Evolutionary conservation across 2,329 filamentous ascomycete species (phyloP).

Genomic region (Zymoseptoria ardabiliae): DNA sequence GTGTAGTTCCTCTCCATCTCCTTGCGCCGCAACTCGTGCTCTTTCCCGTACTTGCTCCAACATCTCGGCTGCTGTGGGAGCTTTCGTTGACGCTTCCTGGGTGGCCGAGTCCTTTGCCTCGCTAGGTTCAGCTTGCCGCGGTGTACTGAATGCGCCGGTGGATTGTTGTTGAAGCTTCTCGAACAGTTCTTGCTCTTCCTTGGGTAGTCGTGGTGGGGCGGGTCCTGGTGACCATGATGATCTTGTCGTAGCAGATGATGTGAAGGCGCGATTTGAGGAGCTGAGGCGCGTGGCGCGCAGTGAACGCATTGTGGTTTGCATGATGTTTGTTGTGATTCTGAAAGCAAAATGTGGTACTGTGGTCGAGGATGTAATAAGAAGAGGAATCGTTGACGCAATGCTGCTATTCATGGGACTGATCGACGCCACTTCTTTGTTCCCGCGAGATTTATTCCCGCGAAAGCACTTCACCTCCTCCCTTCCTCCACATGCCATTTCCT

Average conservation of each 20-base stretch:
- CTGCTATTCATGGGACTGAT: neutral
- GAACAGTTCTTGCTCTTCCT: constrained; percentile 83
- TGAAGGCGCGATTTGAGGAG: constrained; percentile 26
- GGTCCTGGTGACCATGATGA: constrained; percentile 44
- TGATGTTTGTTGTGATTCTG: constrained; percentile 9
- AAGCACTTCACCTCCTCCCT: too few species aligned
- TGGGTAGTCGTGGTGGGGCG: constrained; percentile 76
- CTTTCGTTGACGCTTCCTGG: constrained; percentile 1
- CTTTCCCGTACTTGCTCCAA: constrained; percentile 26
- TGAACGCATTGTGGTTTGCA: constrained; percentile 16
- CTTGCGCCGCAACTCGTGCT: constrained; percentile 45
- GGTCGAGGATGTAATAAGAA: neutral
- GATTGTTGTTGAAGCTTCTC: constrained; percentile 74
- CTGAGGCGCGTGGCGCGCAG: constrained; percentile 22
- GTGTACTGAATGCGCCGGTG: constrained; percentile 70
- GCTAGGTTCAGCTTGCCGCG: constrained; percentile 21
- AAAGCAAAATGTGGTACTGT: too few species aligned
- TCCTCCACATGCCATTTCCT: too few species aligned
- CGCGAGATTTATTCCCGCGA: too few species aligned
- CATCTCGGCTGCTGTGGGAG: constrained; percentile 17
- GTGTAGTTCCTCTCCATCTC: constrained; percentile 58
- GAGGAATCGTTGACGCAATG: neutral
- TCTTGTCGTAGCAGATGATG: constrained; percentile 39
- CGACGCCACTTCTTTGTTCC: neutral
- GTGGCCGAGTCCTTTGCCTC: neutral